These are phyloP conservation scores for Aureobasidium subglaciale DNA, from an alignment of 2,329 filamentous ascomycete species.

Conservation along the genomic window DNA sequence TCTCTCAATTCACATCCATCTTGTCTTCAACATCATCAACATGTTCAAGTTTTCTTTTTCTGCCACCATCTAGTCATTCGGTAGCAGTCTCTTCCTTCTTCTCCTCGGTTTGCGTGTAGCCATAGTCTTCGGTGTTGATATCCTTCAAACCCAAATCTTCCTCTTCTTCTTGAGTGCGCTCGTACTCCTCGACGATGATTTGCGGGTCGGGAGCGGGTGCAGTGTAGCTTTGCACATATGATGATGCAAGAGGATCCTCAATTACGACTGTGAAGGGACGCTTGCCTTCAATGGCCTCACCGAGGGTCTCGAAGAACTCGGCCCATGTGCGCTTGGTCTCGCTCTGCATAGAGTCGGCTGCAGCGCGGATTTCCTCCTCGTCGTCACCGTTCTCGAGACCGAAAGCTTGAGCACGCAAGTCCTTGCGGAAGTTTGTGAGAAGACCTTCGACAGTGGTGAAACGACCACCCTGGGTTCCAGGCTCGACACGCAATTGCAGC, in stretches of 20 bases:
- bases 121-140: slow-evolving; percentile 85
- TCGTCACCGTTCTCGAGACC: slow-evolving; percentile 54
- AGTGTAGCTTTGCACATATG: slow-evolving; percentile 82
- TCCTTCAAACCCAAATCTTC: slow-evolving; percentile 85
- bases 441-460: slow-evolving; percentile 97
- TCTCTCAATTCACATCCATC: slow-evolving; percentile 6
- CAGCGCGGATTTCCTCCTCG: slow-evolving; percentile 33
- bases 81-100: background rate
- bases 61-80: slow-evolving; percentile 14
- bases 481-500: slow-evolving; percentile 78
- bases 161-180: slow-evolving; percentile 83
- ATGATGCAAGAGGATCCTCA: slow-evolving; percentile 81
- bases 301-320: slow-evolving; percentile 70
- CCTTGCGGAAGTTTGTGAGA: slow-evolving; percentile 83
- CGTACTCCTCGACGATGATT: slow-evolving; percentile 74
- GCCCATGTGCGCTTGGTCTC: slow-evolving; percentile 67
- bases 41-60: slow-evolving; percentile 11
- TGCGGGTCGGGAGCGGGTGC: slow-evolving; percentile 77
- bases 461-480: slow-evolving; percentile 86
- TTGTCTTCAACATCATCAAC: slow-evolving; percentile 13
- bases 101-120: slow-evolving; percentile 7
- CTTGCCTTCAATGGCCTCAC: slow-evolving; percentile 71
- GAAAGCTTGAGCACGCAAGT: slow-evolving; percentile 83
- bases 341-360: slow-evolving; percentile 70
- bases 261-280: slow-evolving; percentile 76